phyloP scores from a whole-genome alignment of 2,329 filamentous ascomycete species.

The Xylaria digitata region DNA sequence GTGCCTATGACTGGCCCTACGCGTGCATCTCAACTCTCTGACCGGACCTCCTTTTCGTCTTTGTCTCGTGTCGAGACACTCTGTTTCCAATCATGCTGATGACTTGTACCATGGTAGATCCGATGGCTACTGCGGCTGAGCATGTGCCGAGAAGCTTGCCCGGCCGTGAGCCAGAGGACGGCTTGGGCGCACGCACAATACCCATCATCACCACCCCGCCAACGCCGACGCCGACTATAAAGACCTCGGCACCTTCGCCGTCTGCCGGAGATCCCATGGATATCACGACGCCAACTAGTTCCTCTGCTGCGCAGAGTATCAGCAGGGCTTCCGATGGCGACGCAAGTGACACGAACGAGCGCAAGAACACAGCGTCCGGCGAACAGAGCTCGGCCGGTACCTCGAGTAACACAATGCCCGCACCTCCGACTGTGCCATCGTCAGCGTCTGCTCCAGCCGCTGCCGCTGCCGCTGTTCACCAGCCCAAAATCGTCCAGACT shows the following conservation, averaged over 20 bases:
- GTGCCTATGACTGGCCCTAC: constrained; percentile 6
- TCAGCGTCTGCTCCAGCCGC: constrained; percentile 57
- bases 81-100: constrained; percentile 42
- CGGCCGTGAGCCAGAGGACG: constrained; percentile 56
- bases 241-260: constrained; percentile 67
- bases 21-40: constrained; percentile 15
- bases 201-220: constrained; percentile 58
- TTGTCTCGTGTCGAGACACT: constrained; percentile 41
- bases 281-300: constrained; percentile 65
- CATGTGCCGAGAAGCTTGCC: constrained; percentile 59
- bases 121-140: constrained; percentile 66
- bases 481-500: constrained; percentile 97
- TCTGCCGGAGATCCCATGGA: constrained; percentile 71
- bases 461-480: constrained; percentile 82
- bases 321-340: constrained; percentile 59
- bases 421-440: constrained; percentile 36
- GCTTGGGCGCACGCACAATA: constrained; percentile 65
- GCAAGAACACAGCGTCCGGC: constrained; percentile 53
- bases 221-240: constrained; percentile 63
- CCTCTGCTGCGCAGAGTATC: constrained; percentile 56
- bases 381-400: constrained; percentile 52
- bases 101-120: constrained; percentile 52
- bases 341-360: constrained; percentile 53
- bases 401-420: constrained; percentile 59
- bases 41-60: constrained; percentile 35